Evolutionary conservation across 495 filamentous ascomycete genomes (phyloP), one percentile per base, ranked within the genome.

Genomic region (Xylaria acuta): DNA sequence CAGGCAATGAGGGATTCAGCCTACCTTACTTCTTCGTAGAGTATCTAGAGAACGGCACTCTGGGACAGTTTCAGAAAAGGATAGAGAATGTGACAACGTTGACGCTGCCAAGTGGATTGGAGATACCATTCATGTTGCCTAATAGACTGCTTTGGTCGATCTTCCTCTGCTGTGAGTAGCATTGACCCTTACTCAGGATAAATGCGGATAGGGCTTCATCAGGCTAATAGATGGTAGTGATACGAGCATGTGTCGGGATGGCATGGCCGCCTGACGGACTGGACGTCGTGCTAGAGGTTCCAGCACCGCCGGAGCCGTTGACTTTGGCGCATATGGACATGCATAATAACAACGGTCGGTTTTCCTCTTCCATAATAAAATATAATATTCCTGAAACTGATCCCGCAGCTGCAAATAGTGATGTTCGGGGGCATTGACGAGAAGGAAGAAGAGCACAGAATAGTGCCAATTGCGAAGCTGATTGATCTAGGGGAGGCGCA

Each of bases 321-420:
- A 60, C 56, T 38, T 60, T 60, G 30, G 56, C 56, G 56, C 56
- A 60, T 38, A 60, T 60, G 56, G 56, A 60, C 38, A 20, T 60
- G 9, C 56, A 60, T 38, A 60, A n/a, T 22, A 6, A 38, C 16
- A 60, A 60, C 18, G 56, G 56, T 60, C 34, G 18, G 56, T 38
- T 32, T 38, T 38, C 16, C 16, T n/a, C 30, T 38, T 60, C 32
- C 8, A 60, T 3, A 36, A 38, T 59, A 20, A 36, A 58, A 18
- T n/a, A 38, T 18, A 16, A n/a, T 11, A 38, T 60, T 38, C 22
- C 18, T 12, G 8, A 5, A 16, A 38, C 56, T 60, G 27, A 60
- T 38, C 11, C 1, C 38, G n/a, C 20, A 38, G 32, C 56, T 60
- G 9, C 20, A 1, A 20, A 60, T 60, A 60, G 56, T 60, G 18